These are phyloP conservation scores for Eragrostis curvula DNA, from an alignment of 176 grass and related monocot species.

Conservation along the genomic window DNA sequence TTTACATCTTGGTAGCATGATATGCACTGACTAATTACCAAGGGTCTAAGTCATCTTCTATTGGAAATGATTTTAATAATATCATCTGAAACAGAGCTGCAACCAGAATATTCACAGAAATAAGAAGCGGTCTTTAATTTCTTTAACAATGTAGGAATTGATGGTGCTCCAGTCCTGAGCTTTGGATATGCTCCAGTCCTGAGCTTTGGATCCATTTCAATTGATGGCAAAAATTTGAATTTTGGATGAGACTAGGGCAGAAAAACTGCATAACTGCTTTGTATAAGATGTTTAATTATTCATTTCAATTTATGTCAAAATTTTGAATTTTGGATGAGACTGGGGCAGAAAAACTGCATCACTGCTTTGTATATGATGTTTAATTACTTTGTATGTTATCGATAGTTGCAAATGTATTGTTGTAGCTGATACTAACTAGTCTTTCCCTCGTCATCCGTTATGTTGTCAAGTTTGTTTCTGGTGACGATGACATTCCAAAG, in stretches of 20 bases:
- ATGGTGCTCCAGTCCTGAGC: too few species aligned
- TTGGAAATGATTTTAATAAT: slow-evolving; percentile 4
- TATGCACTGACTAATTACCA: neutral
- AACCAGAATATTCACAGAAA: neutral
- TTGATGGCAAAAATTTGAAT: neutral
- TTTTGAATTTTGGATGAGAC: too few species aligned
- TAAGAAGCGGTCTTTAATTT: neutral
- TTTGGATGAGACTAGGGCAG: neutral
- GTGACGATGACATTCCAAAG: slow-evolving; percentile 96
- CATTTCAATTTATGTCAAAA: too few species aligned
- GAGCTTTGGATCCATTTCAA: neutral
- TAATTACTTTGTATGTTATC: slow-evolving; percentile 14
- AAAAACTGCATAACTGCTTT: neutral
- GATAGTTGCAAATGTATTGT: neutral
- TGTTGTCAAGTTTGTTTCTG: slow-evolving; percentile 67
- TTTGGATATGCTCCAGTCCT: neutral
- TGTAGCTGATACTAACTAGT: neutral
- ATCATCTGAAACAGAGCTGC: too few species aligned
- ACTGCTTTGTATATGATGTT: too few species aligned
- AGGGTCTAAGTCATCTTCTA: neutral
- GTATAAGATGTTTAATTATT: too few species aligned
- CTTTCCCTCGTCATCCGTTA: neutral
- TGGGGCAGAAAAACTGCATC: too few species aligned
- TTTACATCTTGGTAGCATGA: neutral
- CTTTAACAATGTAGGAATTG: neutral